Evolutionary conservation across 2,329 filamentous ascomycete genomes (phyloP).

Genomic region (Emydomyces testavorans): DNA sequence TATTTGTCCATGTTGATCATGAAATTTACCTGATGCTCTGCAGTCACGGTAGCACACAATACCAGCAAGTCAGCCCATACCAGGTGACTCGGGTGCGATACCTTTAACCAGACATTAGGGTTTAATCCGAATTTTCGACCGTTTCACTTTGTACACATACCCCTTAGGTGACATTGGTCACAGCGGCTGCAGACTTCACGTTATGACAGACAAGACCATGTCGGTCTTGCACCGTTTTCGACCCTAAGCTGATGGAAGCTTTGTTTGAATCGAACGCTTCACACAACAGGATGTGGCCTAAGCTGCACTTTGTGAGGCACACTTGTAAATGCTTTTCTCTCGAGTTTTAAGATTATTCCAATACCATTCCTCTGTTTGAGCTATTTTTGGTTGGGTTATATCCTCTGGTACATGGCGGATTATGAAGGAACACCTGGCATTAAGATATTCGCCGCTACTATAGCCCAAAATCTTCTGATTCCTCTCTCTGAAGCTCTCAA

Average conservation of each 20-base stretch:
- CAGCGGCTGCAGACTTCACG: neutral
- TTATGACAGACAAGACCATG: neutral
- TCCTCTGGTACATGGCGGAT: neutral
- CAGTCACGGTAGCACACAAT: slow-evolving; percentile 8
- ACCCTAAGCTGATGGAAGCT: neutral
- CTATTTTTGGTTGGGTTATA: neutral
- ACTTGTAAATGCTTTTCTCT: slow-evolving; percentile 1
- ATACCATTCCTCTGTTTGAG: neutral
- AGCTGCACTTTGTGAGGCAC: neutral
- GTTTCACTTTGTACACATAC: neutral
- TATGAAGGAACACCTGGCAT: neutral
- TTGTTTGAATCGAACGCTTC: neutral
- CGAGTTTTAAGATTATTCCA: neutral
- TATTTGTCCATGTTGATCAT: neutral
- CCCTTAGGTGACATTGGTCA: neutral
- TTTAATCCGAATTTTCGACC: neutral
- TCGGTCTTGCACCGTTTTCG: slow-evolving; percentile 3
- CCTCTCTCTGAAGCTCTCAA: neutral
- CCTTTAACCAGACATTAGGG: neutral
- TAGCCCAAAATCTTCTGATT: neutral
- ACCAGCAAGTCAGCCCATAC: slow-evolving; percentile 4
- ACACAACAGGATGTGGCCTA: neutral
- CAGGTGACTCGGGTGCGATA: neutral
- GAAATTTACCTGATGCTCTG: neutral
- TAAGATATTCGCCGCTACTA: slow-evolving; percentile 6